Percentiles rank a stretch among this genome's conserved stretches.
Evolutionary conservation across 2,329 filamentous ascomycete species (phyloP).

Genomic region (Calonectria crousiana): DNA sequence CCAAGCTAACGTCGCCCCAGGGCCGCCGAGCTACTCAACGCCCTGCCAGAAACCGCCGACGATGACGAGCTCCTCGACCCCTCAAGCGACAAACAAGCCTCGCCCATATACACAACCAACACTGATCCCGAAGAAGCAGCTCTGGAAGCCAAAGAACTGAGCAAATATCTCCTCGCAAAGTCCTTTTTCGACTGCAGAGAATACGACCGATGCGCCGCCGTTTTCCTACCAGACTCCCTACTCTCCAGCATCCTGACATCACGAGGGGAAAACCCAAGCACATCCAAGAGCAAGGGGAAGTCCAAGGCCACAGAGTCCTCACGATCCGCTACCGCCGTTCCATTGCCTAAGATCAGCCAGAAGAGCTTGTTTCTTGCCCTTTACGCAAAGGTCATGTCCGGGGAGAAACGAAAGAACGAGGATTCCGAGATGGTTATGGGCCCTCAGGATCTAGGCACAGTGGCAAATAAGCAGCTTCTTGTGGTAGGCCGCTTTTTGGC

Average conservation of each 20-base stretch:
- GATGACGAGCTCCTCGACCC: constrained; percentile 60
- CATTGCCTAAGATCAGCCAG: constrained; percentile 77
- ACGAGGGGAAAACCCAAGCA: constrained; percentile 53
- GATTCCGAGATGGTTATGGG: constrained; percentile 98
- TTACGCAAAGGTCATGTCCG: constrained; percentile 92
- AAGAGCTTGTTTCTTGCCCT: constrained; percentile 92
- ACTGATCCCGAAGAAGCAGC: constrained; percentile 78
- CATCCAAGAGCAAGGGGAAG: constrained; percentile 73
- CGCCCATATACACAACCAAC: constrained; percentile 66
- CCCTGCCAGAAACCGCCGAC: constrained; percentile 74
- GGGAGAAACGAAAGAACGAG: constrained; percentile 96
- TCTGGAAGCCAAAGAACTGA: constrained; percentile 83
- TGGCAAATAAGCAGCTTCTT: constrained; percentile 86
- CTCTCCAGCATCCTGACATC: constrained; percentile 74
- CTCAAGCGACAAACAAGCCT: constrained; percentile 54
- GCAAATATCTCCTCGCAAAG: constrained; percentile 90
- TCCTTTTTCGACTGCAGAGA: constrained; percentile 96
- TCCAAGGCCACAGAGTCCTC: constrained; percentile 47
- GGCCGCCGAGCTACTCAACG: constrained; percentile 93
- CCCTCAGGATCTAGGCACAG: constrained; percentile 87
- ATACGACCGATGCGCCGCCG: constrained; percentile 91
- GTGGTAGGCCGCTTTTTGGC: constrained; percentile 81
- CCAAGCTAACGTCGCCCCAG: constrained; percentile 59
- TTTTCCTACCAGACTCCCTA: constrained; percentile 86
- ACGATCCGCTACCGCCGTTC: constrained; percentile 37